These are phyloP conservation scores for Wallacemonas sp. DNA, from an alignment of 208 protist species.

Conservation along the genomic window DNA sequence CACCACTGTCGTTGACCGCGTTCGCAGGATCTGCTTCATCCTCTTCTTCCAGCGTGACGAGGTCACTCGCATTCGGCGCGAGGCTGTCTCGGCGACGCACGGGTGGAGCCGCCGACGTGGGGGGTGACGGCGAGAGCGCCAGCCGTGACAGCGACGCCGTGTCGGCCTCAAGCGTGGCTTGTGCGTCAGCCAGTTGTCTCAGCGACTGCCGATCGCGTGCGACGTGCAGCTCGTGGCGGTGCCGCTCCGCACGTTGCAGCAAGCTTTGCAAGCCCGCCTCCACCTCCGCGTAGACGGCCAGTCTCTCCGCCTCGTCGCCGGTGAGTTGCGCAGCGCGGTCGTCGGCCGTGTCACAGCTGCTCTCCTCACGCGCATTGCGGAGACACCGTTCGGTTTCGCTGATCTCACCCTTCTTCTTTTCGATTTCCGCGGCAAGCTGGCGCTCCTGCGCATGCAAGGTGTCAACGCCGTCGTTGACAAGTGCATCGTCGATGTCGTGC, in stretches of 20 bases:
- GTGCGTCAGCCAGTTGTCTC: not conserved
- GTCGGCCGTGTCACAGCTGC: not conserved
- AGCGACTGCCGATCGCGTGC: slow-evolving; percentile 1
- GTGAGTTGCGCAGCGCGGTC: not conserved
- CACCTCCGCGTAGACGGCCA: slow-evolving; percentile 3
- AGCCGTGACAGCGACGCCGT: not conserved
- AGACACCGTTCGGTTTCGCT: not conserved
- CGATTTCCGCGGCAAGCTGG: not conserved
- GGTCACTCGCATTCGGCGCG: not conserved
- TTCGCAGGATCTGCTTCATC: no score
- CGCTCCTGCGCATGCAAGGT: not conserved
- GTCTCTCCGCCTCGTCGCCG: not conserved
- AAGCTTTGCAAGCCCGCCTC: not conserved
- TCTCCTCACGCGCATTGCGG: not conserved
- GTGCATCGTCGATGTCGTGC: not conserved
- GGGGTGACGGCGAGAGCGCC: not conserved
- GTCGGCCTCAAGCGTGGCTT: slow-evolving; percentile 2
- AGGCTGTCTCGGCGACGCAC: slow-evolving; percentile 6
- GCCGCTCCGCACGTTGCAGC: slow-evolving; percentile 3
- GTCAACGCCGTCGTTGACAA: not conserved
- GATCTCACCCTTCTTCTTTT: not conserved
- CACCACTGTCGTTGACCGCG: no score
- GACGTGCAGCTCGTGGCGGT: not conserved
- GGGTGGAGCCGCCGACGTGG: not conserved
- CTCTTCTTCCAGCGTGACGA: not conserved